phyloP scores from a whole-genome alignment of 495 filamentous ascomycete species.

The Tuber aestivum region DNA sequence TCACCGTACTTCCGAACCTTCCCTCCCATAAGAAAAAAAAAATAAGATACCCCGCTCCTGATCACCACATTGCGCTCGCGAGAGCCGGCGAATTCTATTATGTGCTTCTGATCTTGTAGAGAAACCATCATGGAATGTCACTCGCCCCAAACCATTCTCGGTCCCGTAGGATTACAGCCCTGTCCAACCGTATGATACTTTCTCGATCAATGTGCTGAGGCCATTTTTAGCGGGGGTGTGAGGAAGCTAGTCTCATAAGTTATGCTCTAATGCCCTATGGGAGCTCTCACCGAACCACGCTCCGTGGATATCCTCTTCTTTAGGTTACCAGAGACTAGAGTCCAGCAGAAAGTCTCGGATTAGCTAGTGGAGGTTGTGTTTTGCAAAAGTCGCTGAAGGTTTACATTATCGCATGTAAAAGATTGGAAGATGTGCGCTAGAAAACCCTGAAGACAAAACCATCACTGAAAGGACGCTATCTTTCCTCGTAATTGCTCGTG shows the following conservation, averaged over 20 bases:
- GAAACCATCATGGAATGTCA: not conserved
- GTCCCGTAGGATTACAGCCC: not conserved
- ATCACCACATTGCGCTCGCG: not conserved
- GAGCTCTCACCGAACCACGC: not conserved
- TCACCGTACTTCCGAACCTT: not conserved
- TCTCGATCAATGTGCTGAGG: not conserved
- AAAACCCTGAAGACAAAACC: not conserved
- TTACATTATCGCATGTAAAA: not conserved
- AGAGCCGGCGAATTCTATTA: not conserved
- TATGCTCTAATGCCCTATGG: not conserved
- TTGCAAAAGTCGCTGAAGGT: not conserved
- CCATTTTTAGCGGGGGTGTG: not conserved
- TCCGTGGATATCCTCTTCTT: not conserved
- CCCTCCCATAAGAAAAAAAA: not conserved
- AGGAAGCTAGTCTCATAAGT: not conserved
- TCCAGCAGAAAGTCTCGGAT: not conserved
- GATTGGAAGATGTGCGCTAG: not conserved
- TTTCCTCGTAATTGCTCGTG: not conserved
- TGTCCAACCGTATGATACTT: too few species aligned
- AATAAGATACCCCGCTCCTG: not conserved
- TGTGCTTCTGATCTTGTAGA: not conserved
- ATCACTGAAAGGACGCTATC: not conserved
- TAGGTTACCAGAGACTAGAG: not conserved
- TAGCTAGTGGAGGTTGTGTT: not conserved
- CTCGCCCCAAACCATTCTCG: not conserved